Conservation (phyloP, 495 filamentous ascomycete genomes). For the Talaromyces adpressus region DNA sequence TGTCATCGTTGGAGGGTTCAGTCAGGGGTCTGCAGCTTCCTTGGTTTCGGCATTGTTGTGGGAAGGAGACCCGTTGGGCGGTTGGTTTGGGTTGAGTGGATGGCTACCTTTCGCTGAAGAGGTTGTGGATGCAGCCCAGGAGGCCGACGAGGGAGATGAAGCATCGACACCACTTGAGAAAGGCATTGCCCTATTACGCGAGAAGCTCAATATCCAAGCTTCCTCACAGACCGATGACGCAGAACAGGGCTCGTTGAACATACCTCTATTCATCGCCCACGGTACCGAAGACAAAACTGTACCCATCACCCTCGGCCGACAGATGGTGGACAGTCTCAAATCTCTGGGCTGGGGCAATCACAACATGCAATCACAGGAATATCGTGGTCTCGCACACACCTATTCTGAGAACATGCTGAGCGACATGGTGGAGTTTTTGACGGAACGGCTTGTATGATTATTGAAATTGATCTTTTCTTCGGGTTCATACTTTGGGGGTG, state of each 20-base stretch:
- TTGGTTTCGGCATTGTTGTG: constrained; percentile 14
- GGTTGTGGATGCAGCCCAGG: constrained; percentile 11
- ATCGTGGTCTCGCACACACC: not conserved
- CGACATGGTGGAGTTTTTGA: constrained; percentile 4
- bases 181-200: not conserved
- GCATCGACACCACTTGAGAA: not conserved
- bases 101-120: constrained; percentile 45
- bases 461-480: not conserved
- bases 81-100: constrained; percentile 48
- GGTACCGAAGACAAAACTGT: not conserved
- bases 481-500: not conserved
- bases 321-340: not conserved
- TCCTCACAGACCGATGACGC: not conserved
- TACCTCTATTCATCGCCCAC: constrained; percentile 5
- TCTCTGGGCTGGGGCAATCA: not conserved
- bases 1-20: constrained; percentile 45
- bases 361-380: not conserved
- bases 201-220: not conserved
- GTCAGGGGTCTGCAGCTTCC: constrained; percentile 49
- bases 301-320: not conserved
- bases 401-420: not conserved
- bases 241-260: not conserved
- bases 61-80: constrained; percentile 15
- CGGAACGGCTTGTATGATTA: constrained; percentile 2
- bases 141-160: not conserved